Evolutionary conservation across 192 early-diverging fungal genomes (phyloP), one percentile per base, ranked within the genome.

Genomic region (Coemansia sp.): DNA sequence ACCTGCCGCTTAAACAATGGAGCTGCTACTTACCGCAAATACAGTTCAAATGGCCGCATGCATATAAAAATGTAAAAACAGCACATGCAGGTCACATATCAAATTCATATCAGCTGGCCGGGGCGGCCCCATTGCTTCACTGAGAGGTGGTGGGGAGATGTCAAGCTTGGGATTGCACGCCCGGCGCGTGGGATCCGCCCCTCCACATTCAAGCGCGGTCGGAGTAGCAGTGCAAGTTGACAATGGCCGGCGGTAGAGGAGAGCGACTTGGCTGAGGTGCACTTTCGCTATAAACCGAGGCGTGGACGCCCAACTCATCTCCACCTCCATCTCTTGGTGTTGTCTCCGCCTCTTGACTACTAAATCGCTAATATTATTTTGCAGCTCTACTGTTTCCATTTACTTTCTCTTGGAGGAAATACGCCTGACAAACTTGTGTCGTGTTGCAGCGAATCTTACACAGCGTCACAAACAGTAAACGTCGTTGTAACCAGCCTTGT

Each of bases 101-200:
- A 70, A 58, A 70, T 70, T 70, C 62, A 71, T 76, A 52, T 71
- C 64, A 65, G 47, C 62, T 43, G 62, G 58, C 33, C 39, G 27
- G 41, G 36, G 57, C 16, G 57, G 18, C 57, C n/a, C 10, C 31
- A 33, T 12, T 36, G 16, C 57, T 34, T 34, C 31, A 24, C 31
- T 58, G 33, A 18, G 57, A 33, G 53, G 11, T 27, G 53, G 53
- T 55, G 27, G 22, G 53, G 57, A 55, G 53, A 58, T 58, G 31
- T 58, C 57, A 34, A 36, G 31, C 57, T 34, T 58, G 57, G 57
- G 31, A 58, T 58, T 33, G 57, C 57, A 34, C 27, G 29, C 18
- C 57, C 57, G 31, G 57, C 57, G 57, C 57, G 57, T 58, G 57
- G 31, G 57, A 58, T 18, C 57, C n/a, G 57, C 8, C 57, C 57